Percentiles rank a stretch among this genome's conserved stretches.
Conservation (phyloP, 2,329 filamentous ascomycete species). For the Clarireedia homoeocarpa region DNA sequence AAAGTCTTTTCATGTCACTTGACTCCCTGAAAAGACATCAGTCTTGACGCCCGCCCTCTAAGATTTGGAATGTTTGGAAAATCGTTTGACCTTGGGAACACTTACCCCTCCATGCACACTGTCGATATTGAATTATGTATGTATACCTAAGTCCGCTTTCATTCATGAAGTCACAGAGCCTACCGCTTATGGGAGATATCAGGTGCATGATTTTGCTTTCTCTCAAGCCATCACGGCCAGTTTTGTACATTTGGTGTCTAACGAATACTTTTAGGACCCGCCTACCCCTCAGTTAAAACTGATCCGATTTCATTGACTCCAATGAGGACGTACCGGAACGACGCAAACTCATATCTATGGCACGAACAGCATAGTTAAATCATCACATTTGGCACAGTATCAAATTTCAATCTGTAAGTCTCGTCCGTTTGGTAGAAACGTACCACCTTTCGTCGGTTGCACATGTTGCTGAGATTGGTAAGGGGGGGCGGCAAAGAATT, state of each 20-base stretch:
- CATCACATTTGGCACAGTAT: not conserved
- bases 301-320: no score
- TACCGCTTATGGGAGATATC: not conserved
- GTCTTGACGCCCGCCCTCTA: not conserved
- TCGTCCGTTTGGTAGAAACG: not conserved
- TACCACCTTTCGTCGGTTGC: no score
- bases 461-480: not conserved
- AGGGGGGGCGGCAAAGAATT: no score
- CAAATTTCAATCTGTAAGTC: not conserved
- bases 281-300: not conserved
- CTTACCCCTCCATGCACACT: not conserved
- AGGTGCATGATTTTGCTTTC: not conserved
- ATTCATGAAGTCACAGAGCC: not conserved
- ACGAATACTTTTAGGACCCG: not conserved
- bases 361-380: no score
- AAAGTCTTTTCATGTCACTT: not conserved
- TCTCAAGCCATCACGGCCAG: not conserved
- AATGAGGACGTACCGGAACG: not conserved
- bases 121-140: not conserved
- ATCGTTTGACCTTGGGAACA: not conserved
- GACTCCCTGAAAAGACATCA: not conserved
- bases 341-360: not conserved
- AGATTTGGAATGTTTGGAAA: not conserved
- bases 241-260: not conserved
- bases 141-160: conserved; percentile 8